Base-by-base conservation (phyloP, 2,329 filamentous ascomycete genomes). In the Chaetomium strumarium region DNA sequence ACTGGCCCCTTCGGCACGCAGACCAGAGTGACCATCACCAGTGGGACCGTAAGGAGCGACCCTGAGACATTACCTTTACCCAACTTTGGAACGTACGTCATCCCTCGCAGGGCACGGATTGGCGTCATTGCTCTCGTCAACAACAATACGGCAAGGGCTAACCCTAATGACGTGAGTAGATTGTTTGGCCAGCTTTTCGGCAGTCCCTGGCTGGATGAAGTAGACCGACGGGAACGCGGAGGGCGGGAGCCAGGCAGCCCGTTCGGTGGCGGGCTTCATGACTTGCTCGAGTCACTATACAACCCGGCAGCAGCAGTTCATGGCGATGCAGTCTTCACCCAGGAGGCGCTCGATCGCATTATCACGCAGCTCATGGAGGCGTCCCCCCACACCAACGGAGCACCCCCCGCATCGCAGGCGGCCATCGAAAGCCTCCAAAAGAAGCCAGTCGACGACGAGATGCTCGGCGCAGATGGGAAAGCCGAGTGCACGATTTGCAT, bases 401-500 rank as follows among this genome's bases (percentile, higher is more conserved):
- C 90, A 0, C 87, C 88, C 0, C 91, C 92, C 3, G 92, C 92
- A 9, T 78, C 89, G 0, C 78, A 84, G 55, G 78, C 79, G 42
- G 88, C 88, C 0, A 91, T 99, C 50, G 77, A 79, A 24, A 77
- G 80, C 3, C 72, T 99, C 5, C 81, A 88, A 9, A 86, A 85
- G 61, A 86, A 84, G 60, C 80, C 80, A 40, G 74, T 93, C 2
- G 81, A 88, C 46, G 73, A 79, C 52, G 78, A 84, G 39, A 85
- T 95, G 79, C 74, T 95, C 6, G 78, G 75, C 1, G 66, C 72
- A 0, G 80, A 83, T 49, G 79, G 78, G 7, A 88, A 86, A 53
- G 85, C 83, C 39, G 91, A 96, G 64, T 99, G 93, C 68, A 91
- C 88, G 34, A 96, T 99, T 53, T 99, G 93, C 70, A 95, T 97